Base-by-base conservation (phyloP, 345 rosid species). In the Erodium maritimum region DNA sequence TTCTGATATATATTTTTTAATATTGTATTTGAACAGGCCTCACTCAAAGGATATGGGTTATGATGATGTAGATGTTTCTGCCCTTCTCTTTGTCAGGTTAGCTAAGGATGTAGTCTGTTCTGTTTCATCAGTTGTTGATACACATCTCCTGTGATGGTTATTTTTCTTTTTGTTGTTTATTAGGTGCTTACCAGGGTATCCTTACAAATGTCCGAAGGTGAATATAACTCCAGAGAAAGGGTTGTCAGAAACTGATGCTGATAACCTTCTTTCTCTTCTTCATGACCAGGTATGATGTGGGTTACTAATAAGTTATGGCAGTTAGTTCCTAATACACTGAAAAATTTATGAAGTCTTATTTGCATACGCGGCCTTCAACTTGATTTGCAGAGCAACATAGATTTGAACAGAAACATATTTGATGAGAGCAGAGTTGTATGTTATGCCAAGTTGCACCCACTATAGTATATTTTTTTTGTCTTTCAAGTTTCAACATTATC, bases 111-210 rank as follows among this genome's bases (percentile, higher is more conserved):
- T 48, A 17, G 17, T 23, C 12, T 13, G 25, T 21, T 50, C 55
- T 45, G 34, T 60, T 51, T n/a, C 21, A 52, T 24, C 71, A 56
- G 3, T 17, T 59, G 14, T 54, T 20, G 0, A 37, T 51, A 23
- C 10, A 18, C 50, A 1, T 54, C 22, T 17, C 50, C 50, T 65
- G 3, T 54, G 12, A 42, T 42, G 11, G 48, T 42, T 42, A 42
- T 42, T 5, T 21, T 54, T 52, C 52, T 45, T 5, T 55, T 17
- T 20, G 17, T 23, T 69, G 55, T 69, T 65, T 51, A 52, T 65
- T 69, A 91, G 98, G 73, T 91, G 90, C 79, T 76, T 84, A 71
- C 96, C 98, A 1, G 98, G 96, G 56, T 91, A 91, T 79, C 98
- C 98, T 59, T 79, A 77, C 85, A 91, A 91, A 79, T 81, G 83